Conservation (phyloP, 257 asterid genomes). For the Primulina tabacum region DNA sequence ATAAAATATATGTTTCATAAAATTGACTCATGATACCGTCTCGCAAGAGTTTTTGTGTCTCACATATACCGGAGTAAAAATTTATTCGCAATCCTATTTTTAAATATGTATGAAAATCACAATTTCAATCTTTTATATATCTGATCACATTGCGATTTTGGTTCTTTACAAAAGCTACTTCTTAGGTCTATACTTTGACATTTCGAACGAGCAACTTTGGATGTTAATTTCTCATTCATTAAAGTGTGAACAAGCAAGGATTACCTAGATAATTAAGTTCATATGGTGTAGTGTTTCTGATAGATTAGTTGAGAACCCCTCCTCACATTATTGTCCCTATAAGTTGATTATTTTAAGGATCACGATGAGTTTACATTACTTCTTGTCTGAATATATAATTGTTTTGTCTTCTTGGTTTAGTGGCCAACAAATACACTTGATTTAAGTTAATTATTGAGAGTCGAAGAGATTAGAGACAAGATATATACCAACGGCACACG, state of each 20-base stretch:
- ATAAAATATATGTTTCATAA: too few species aligned
- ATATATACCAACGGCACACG: neutral
- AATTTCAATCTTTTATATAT: too few species aligned
- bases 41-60: too few species aligned
- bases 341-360: constrained; percentile 44
- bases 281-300: constrained; percentile 14
- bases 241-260: constrained; percentile 29
- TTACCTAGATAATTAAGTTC: neutral
- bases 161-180: too few species aligned
- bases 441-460: constrained; percentile 12
- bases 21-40: too few species aligned
- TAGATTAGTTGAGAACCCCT: constrained; percentile 20
- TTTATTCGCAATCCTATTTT: too few species aligned
- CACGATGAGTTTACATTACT: constrained; percentile 41
- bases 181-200: too few species aligned
- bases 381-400: constrained; percentile 44
- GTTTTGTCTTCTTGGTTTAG: constrained; percentile 33
- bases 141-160: too few species aligned
- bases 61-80: too few species aligned
- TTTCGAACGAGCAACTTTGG: too few species aligned
- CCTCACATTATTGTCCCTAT: constrained; percentile 46
- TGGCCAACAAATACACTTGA: constrained; percentile 75
- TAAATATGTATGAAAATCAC: too few species aligned
- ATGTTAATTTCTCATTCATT: too few species aligned
- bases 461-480: neutral